phyloP scores from a whole-genome alignment of 2,329 filamentous ascomycete species.

The Pseudonectria buxi region DNA sequence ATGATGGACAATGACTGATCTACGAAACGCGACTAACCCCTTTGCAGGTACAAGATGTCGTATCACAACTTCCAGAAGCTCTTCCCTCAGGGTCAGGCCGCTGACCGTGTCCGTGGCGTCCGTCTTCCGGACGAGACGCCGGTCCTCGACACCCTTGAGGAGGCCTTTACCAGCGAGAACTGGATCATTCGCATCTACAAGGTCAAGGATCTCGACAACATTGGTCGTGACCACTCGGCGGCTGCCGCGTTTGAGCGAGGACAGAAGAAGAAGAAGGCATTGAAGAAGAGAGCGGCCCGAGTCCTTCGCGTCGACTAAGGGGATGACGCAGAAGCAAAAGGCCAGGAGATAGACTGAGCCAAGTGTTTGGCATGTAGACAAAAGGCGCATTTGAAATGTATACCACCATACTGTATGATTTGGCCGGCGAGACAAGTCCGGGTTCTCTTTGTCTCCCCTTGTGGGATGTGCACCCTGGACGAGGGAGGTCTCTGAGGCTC shows the following conservation, averaged over 20 bases:
- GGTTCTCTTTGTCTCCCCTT: conserved; percentile 3
- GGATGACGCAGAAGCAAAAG: conserved; percentile 7
- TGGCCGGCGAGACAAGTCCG: conserved; percentile 9
- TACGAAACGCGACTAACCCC: conserved; percentile 7
- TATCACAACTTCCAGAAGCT: conserved; percentile 96
- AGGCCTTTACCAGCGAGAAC: conserved; percentile 98
- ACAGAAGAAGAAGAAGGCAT: conserved; percentile 74
- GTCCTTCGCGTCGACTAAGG: conserved; percentile 64
- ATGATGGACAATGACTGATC: not conserved
- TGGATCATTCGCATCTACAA: conserved; percentile 99
- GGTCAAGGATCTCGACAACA: conserved; percentile 96
- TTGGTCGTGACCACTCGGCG: conserved; percentile 77
- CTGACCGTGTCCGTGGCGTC: conserved; percentile 79
- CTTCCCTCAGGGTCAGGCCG: conserved; percentile 85
- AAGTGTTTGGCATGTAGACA: conserved; percentile 24
- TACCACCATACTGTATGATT: conserved; percentile 28
- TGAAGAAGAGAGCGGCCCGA: conserved; percentile 66
- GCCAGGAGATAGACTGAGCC: conserved; percentile 15
- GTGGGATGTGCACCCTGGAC: too few species aligned
- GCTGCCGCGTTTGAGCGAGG: conserved; percentile 67
- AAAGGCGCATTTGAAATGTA: conserved; percentile 31
- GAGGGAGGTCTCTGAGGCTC: too few species aligned
- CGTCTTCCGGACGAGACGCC: conserved; percentile 79
- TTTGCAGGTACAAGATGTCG: conserved; percentile 95
- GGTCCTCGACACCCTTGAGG: conserved; percentile 80